These are phyloP conservation scores for Colletotrichum tofieldiae DNA, from an alignment of 2,329 filamentous ascomycete genomes.

Conservation along the genomic window DNA sequence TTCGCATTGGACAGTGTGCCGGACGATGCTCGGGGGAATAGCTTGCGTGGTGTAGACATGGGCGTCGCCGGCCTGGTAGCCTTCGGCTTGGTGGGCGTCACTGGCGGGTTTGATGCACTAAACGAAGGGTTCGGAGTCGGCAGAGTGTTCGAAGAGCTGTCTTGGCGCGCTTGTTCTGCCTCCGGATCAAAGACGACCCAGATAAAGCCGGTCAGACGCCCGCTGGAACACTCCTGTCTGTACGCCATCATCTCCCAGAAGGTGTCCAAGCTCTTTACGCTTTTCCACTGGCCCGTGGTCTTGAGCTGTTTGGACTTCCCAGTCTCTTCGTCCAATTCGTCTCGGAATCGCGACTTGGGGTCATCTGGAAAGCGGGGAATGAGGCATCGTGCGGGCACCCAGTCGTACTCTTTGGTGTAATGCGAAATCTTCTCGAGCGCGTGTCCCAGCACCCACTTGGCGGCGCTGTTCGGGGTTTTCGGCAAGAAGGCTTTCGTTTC, in stretches of 20 bases:
- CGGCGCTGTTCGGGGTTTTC: constrained; percentile 61
- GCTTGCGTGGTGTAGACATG: constrained; percentile 52
- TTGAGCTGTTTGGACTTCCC: constrained; percentile 70
- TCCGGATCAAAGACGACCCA: constrained; percentile 87
- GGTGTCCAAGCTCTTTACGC: constrained; percentile 85
- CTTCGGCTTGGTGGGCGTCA: constrained; percentile 54
- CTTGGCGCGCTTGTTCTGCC: constrained; percentile 27
- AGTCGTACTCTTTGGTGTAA: constrained; percentile 70
- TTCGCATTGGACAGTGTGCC: constrained; percentile 52
- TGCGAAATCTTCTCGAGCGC: constrained; percentile 78
- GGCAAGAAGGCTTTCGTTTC: constrained; percentile 89
- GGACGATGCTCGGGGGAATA: constrained; percentile 46
- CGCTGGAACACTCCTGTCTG: constrained; percentile 94
- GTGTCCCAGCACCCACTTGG: constrained; percentile 79
- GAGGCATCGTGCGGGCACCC: constrained; percentile 84
- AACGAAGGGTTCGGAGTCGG: constrained; percentile 52
- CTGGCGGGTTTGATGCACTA: constrained; percentile 43
- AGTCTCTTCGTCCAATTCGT: constrained; percentile 90
- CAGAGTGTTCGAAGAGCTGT: constrained; percentile 35
- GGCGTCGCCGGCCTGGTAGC: constrained; percentile 48
- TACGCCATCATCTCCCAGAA: constrained; percentile 99
- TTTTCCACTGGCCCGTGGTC: constrained; percentile 82
- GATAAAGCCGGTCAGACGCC: constrained; percentile 91
- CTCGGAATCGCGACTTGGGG: constrained; percentile 90
- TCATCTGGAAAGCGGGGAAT: constrained; percentile 96